phyloP scores from a whole-genome alignment of 257 asterid genomes.

The Petrea volubilis region DNA sequence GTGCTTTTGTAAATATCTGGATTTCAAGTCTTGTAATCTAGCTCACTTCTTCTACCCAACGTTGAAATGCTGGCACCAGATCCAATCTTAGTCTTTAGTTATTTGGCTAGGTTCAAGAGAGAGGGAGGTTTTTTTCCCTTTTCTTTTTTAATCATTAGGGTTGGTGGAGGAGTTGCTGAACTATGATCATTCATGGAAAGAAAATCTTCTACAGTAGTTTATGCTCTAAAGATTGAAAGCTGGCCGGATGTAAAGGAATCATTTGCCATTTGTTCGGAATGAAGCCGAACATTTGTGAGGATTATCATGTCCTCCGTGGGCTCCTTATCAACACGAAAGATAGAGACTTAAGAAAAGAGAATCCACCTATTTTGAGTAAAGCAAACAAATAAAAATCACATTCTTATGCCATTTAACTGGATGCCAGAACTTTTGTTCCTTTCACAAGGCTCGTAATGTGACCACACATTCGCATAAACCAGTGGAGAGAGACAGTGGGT shows the following conservation, averaged over 20 bases:
- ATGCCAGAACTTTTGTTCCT: slow-evolving; percentile 26
- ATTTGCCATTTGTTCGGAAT: slow-evolving; percentile 23
- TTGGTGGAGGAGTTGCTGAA: neutral
- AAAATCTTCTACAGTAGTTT: neutral
- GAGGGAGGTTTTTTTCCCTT: neutral
- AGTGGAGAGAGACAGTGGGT: slow-evolving; percentile 18
- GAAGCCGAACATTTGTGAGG: slow-evolving; percentile 20
- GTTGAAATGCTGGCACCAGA: neutral
- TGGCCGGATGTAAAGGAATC: slow-evolving; percentile 25
- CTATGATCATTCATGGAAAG: slow-evolving; percentile 1
- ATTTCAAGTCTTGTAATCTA: neutral
- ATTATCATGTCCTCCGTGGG: slow-evolving; percentile 37
- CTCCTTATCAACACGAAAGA: slow-evolving; percentile 39
- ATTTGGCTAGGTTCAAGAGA: neutral
- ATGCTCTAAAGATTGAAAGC: slow-evolving; percentile 1
- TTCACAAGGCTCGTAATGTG: slow-evolving; percentile 25
- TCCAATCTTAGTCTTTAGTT: neutral
- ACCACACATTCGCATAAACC: slow-evolving; percentile 28
- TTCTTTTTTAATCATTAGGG: too few species aligned
- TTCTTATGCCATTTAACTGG: slow-evolving; percentile 29
- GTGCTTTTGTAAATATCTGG: neutral
- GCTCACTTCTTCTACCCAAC: neutral
- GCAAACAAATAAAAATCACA: slow-evolving; percentile 21
- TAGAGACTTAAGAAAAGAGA: slow-evolving; percentile 29
- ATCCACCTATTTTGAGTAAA: slow-evolving; percentile 24